phyloP scores from a whole-genome alignment of 768 basidiomycete genomes.

The Phallus indusiatus region DNA sequence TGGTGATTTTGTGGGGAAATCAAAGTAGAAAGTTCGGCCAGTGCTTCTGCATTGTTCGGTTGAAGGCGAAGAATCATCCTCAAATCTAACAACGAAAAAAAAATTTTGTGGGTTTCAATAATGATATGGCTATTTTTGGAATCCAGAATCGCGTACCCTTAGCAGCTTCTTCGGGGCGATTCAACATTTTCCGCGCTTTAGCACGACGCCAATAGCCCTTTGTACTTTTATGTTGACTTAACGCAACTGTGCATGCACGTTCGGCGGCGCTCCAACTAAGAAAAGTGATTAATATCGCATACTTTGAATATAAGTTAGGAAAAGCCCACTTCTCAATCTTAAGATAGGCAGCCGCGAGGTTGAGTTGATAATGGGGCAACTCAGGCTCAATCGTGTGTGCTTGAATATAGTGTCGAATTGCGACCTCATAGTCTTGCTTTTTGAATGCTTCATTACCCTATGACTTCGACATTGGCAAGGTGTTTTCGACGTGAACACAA shows the following conservation, averaged over 20 bases:
- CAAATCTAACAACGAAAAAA: slow-evolving; percentile 34
- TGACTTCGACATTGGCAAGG: background rate
- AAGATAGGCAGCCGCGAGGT: slow-evolving; percentile 64
- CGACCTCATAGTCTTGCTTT: slow-evolving; percentile 44
- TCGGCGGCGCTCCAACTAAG: slow-evolving; percentile 65
- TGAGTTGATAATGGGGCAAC: slow-evolving; percentile 66
- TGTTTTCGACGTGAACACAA: slow-evolving; percentile 5
- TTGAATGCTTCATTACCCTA: slow-evolving; percentile 67
- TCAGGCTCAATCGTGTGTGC: slow-evolving; percentile 62
- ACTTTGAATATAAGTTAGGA: slow-evolving; percentile 2
- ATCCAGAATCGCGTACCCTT: slow-evolving; percentile 33
- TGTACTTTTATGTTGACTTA: slow-evolving; percentile 54
- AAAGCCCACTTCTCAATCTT: slow-evolving; percentile 56
- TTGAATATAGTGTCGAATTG: slow-evolving; percentile 47
- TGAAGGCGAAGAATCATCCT: slow-evolving; percentile 52
- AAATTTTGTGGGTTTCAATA: background rate
- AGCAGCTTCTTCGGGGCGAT: slow-evolving; percentile 45
- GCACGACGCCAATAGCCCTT: slow-evolving; percentile 67
- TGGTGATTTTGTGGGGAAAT: slow-evolving; percentile 13
- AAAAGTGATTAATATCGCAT: slow-evolving; percentile 1
- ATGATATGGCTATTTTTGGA: background rate
- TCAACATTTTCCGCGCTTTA: slow-evolving; percentile 54
- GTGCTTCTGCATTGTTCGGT: slow-evolving; percentile 54
- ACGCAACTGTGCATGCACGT: slow-evolving; percentile 54
- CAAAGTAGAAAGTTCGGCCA: slow-evolving; percentile 42